These are phyloP conservation scores for Fusarium solani-melongenae DNA, from an alignment of 2,329 filamentous ascomycete species.

Conservation along the genomic window DNA sequence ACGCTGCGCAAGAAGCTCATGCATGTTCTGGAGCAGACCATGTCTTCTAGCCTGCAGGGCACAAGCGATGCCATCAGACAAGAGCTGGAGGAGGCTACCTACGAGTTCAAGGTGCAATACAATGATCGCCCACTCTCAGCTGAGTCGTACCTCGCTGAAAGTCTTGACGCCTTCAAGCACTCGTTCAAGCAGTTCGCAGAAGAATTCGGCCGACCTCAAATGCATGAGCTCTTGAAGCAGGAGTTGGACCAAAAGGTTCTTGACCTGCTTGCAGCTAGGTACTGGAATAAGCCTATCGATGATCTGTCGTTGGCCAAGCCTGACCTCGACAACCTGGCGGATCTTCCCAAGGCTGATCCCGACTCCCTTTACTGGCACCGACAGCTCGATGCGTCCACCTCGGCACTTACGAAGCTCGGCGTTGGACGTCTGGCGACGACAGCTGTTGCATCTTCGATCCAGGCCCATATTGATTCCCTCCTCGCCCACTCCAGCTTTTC, in stretches of 20 bases:
- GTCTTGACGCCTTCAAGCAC: conserved; percentile 95
- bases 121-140: conserved; percentile 95
- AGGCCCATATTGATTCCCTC: conserved; percentile 83
- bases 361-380: conserved; percentile 92
- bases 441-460: conserved; percentile 88
- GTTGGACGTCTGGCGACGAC: conserved; percentile 93
- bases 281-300: conserved; percentile 97
- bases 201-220: conserved; percentile 87
- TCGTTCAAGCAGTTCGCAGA: conserved; percentile 95
- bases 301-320: conserved; percentile 75
- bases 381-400: conserved; percentile 92
- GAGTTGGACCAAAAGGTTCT: conserved; percentile 95
- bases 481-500: conserved; percentile 86
- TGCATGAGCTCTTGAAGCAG: conserved; percentile 88
- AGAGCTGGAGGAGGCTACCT: conserved; percentile 95
- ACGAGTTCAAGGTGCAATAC: conserved; percentile 99
- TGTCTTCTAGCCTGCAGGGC: conserved; percentile 90
- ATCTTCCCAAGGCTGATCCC: conserved; percentile 86
- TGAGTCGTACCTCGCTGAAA: conserved; percentile 96
- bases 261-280: conserved; percentile 90
- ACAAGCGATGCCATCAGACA: conserved; percentile 94
- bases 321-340: conserved; percentile 78
- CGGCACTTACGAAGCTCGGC: conserved; percentile 90
- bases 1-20: conserved; percentile 95
- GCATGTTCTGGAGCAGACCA: conserved; percentile 95